phyloP scores from a whole-genome alignment of 495 filamentous ascomycete species.

The Penicillium steckii region DNA sequence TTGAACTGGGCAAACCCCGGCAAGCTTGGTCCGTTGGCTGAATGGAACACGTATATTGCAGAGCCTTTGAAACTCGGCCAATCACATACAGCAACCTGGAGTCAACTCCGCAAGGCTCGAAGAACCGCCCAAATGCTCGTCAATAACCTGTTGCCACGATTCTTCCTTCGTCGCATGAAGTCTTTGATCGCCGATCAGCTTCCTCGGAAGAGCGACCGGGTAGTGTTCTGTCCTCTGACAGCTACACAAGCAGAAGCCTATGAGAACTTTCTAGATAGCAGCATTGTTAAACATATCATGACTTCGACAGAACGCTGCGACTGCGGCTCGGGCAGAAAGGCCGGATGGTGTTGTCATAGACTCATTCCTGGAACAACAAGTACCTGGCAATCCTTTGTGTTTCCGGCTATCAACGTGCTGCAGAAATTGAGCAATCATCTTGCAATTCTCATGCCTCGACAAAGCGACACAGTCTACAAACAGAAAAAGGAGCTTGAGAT shows the following conservation, averaged over 20 bases:
- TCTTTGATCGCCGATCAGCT: conserved; percentile 88
- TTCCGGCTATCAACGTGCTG: conserved; percentile 77
- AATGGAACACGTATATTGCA: conserved; percentile 77
- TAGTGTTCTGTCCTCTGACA: conserved; percentile 93
- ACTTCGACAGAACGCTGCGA: conserved; percentile 63
- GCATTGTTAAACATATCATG: conserved; percentile 68
- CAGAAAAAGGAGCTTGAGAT: conserved; percentile 76
- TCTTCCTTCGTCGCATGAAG: conserved; percentile 94
- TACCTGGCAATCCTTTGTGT: conserved; percentile 77
- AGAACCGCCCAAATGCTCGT: conserved; percentile 84
- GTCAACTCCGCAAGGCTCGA: conserved; percentile 77
- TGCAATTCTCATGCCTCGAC: conserved; percentile 79
- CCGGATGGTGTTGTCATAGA: conserved; percentile 79
- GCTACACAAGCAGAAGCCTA: conserved; percentile 82
- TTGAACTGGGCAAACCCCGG: conserved; percentile 98
- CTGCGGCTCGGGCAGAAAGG: conserved; percentile 67
- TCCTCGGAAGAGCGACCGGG: conserved; percentile 92
- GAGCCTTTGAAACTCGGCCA: conserved; percentile 83
- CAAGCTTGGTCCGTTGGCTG: conserved; percentile 69
- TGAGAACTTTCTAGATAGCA: conserved; percentile 72
- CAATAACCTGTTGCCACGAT: conserved; percentile 82
- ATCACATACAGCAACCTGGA: conserved; percentile 84
- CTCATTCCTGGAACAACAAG: conserved; percentile 51
- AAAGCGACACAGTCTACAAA: conserved; percentile 67
- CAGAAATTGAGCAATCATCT: conserved; percentile 93